Percentiles rank a stretch among this genome's conserved stretches.
phyloP scores from a whole-genome alignment of 148 eudicot genomes.

The Spergularia bocconei region DNA sequence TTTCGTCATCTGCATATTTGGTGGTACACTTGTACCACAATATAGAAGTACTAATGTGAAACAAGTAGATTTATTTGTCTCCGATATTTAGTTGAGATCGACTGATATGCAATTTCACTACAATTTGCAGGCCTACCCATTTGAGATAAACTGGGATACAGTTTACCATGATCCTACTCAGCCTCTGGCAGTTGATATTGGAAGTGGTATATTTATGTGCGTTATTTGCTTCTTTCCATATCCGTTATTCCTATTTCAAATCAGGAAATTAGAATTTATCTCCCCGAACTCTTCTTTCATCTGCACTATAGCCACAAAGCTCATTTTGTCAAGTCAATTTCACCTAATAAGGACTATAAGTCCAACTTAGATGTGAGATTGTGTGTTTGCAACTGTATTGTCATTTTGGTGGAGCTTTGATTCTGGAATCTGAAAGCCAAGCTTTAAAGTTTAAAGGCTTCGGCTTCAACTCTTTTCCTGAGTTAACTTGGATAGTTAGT shows the following conservation, averaged over 20 bases:
- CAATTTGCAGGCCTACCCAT: conserved; percentile 31
- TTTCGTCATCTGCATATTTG: conserved; percentile 2
- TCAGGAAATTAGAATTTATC: not conserved
- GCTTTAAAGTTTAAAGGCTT: not conserved
- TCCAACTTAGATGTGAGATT: too few relatives aligned
- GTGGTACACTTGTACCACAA: not conserved
- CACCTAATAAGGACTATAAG: too few relatives aligned
- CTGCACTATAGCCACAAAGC: too few relatives aligned
- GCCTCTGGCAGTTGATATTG: conserved; percentile 30
- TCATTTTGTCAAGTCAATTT: too few relatives aligned
- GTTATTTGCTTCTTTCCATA: not conserved
- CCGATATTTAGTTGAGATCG: not conserved
- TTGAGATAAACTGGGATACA: conserved; percentile 26
- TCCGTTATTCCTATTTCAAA: not conserved
- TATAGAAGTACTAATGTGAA: not conserved
- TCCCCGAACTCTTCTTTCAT: too few relatives aligned
- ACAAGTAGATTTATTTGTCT: not conserved
- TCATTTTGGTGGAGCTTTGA: not conserved
- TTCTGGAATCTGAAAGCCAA: too few relatives aligned
- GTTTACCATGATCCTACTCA: conserved; percentile 26
- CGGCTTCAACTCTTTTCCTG: not conserved
- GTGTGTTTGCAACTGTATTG: not conserved
- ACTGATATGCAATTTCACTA: not conserved
- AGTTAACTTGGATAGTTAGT: not conserved
- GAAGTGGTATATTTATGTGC: conserved; percentile 24